Conservation (phyloP, 2,329 filamentous ascomycete species). For the Lachnellula cervina region DNA sequence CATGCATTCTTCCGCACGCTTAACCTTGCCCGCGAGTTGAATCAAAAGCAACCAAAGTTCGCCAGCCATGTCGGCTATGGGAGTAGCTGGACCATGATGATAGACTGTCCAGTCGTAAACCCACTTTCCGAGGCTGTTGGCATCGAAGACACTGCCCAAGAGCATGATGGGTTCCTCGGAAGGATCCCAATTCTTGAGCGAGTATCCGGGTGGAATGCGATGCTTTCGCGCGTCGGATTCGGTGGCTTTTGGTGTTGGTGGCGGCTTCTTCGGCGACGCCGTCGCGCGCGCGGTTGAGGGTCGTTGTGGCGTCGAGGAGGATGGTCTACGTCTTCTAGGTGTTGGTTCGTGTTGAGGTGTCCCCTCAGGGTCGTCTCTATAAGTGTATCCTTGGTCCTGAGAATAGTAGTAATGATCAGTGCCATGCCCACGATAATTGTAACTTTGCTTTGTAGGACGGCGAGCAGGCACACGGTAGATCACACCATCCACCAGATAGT, state of each 20-base stretch:
- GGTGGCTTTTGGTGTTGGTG: slow-evolving; percentile 45
- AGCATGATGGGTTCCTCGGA: slow-evolving; percentile 90
- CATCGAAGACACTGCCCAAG: slow-evolving; percentile 91
- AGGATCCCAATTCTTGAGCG: slow-evolving; percentile 97
- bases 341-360: slow-evolving; percentile 24
- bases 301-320: slow-evolving; percentile 30
- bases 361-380: slow-evolving; percentile 27
- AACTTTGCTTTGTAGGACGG: slow-evolving; percentile 27
- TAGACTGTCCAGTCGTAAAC: slow-evolving; percentile 99
- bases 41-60: slow-evolving; percentile 95
- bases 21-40: slow-evolving; percentile 88
- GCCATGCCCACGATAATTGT: slow-evolving; percentile 33
- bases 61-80: slow-evolving; percentile 85
- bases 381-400: slow-evolving; percentile 28
- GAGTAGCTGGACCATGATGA: slow-evolving; percentile 73
- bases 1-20: slow-evolving; percentile 77
- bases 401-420: slow-evolving; percentile 33
- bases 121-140: slow-evolving; percentile 97
- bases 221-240: slow-evolving; percentile 58
- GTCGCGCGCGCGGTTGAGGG: slow-evolving; percentile 24
- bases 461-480: slow-evolving; percentile 23
- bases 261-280: slow-evolving; percentile 29
- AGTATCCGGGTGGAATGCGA: slow-evolving; percentile 83
- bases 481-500: slow-evolving; percentile 27
- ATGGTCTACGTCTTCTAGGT: slow-evolving; percentile 26